A percentile compares a stretch with the other conserved stretches of the same genome.
These are phyloP conservation scores for Arabidopsis suecica DNA, from an alignment of 345 rosid species.

Conservation along the genomic window DNA sequence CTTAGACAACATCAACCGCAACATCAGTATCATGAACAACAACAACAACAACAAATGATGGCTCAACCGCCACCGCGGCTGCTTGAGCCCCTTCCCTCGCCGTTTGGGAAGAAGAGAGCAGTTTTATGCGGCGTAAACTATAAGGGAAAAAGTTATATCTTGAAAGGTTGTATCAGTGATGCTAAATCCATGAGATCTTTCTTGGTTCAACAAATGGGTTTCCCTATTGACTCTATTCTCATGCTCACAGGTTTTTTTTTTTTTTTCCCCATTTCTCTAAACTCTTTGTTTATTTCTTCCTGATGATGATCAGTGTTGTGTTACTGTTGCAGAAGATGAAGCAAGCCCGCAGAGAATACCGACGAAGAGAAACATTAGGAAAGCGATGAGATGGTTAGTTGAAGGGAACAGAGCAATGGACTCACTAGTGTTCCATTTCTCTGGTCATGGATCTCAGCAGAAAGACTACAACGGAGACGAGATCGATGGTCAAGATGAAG, in stretches of 20 bases:
- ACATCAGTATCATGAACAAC: conserved; percentile 11
- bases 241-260: conserved; percentile 46
- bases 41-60: conserved; percentile 26
- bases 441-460: conserved; percentile 78
- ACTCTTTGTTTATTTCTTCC: neutral
- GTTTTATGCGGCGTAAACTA: conserved; percentile 67
- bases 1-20: conserved; percentile 32
- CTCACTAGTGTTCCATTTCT: conserved; percentile 81
- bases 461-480: conserved; percentile 60
- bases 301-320: conserved; percentile 23
- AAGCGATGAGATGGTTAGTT: conserved; percentile 74
- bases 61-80: conserved; percentile 24
- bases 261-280: neutral
- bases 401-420: conserved; percentile 72
- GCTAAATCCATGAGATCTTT: conserved; percentile 62
- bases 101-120: conserved; percentile 63
- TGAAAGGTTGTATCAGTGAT: conserved; percentile 68
- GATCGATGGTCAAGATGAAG: conserved; percentile 72
- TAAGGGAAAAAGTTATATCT: conserved; percentile 49
- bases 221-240: conserved; percentile 56
- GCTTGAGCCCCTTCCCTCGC: conserved; percentile 44
- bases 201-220: conserved; percentile 57
- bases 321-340: conserved; percentile 68
- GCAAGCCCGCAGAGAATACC: conserved; percentile 58
- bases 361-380: conserved; percentile 70